Evolutionary conservation across 2,329 filamentous ascomycete species (phyloP), one percentile per base, ranked within the genome.

Genomic region (Aspergillus aculeatinus): DNA sequence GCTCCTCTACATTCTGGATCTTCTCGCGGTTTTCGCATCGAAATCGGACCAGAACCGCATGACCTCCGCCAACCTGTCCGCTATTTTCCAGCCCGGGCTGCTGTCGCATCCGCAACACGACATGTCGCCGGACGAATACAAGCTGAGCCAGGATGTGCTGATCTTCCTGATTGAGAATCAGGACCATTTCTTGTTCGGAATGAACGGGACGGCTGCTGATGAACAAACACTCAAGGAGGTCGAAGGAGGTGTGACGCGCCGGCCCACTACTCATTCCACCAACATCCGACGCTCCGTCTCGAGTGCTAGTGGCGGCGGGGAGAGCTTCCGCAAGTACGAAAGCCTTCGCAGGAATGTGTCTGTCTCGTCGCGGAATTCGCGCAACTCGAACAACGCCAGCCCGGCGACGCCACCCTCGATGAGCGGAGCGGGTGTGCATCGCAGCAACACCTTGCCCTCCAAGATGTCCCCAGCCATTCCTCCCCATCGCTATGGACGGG

Each of bases 121-220:
- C 71, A 98, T 99, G 94, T 89, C 92, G 0, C 95, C 95, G 0
- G 86, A 90, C 59, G 94, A 98, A 72, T 99, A 99, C 74, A 88
- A 92, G 33, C 81, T 99, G 5, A 98, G 96, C 73, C 95, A 99
- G 81, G 94, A 95, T 70, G 94, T 99, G 21, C 84, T 99, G 64
- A 96, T 99, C 54, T 99, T 99, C 76, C 80, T 99, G 67, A 99
- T 99, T 66, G 93, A 98, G 73, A 96, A 99, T 70, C 95, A 99
- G 75, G 95, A 99, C 71, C 91, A 96, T 76, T 99, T 99, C 81
- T 81, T 99, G 65, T 96, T 99, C 65, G 95, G 95, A 58, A 99
- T 99, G 95, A 91, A 92, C 72, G 95, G 95, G 49, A 97, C 93
- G n/a, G 93, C 87, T n/a, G 91, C 93, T n/a, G 93, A 97, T 72